phyloP scores from a whole-genome alignment of 768 basidiomycete genomes.

The Hericium alpestre region DNA sequence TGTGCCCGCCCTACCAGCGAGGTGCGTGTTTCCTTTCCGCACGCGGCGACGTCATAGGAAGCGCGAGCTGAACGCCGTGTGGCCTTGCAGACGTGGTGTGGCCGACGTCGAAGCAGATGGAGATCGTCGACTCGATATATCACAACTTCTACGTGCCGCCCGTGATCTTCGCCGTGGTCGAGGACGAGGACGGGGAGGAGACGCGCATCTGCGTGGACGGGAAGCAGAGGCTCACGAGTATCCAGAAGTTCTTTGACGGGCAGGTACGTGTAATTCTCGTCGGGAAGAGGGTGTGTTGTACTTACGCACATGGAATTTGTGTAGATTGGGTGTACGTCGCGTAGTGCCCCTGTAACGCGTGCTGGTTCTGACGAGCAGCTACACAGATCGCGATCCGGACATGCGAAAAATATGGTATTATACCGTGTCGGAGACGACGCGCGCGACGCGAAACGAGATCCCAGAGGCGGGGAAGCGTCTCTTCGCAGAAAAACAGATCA shows the following conservation, averaged over 20 bases:
- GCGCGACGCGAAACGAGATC: conserved; percentile 35
- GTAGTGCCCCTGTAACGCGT: background rate
- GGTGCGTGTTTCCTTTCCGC: conserved; percentile 32
- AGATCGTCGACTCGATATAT: conserved; percentile 40
- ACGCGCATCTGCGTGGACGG: conserved; percentile 41
- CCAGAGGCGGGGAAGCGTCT: conserved; percentile 39
- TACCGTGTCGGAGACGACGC: conserved; percentile 38
- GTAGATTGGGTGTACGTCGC: conserved; percentile 45
- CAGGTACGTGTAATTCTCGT: conserved; percentile 17
- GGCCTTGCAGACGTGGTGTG: conserved; percentile 57
- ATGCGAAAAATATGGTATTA: conserved; percentile 60
- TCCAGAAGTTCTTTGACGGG: conserved; percentile 39
- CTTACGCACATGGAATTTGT: background rate
- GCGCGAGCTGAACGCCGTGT: background rate
- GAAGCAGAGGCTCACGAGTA: conserved; percentile 41
- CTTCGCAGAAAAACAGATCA: conserved; percentile 50
- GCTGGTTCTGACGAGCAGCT: conserved; percentile 16
- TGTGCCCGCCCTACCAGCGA: conserved; percentile 65
- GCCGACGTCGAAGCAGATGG: conserved; percentile 55
- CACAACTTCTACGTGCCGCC: conserved; percentile 46
- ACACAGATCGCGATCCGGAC: conserved; percentile 40
- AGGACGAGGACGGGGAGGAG: conserved; percentile 30
- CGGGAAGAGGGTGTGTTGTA: background rate
- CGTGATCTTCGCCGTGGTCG: conserved; percentile 34
- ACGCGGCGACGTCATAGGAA: background rate